A percentile compares a stretch with the other conserved stretches of the same genome.
Conservation (phyloP, 192 early-diverging fungal genomes). For the Pilaira anomala region DNA sequence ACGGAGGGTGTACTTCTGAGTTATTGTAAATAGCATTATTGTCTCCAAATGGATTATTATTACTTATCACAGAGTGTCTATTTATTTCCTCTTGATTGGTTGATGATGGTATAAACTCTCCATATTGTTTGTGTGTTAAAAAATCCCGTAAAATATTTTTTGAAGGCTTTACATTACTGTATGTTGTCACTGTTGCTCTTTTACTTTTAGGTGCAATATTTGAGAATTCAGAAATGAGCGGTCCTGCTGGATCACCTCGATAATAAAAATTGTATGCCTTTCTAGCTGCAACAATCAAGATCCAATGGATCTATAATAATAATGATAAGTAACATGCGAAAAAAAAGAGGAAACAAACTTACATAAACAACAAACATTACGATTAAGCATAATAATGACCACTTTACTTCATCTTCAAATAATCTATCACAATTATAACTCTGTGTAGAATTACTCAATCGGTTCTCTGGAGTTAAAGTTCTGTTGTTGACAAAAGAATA, state of each 20-base stretch:
- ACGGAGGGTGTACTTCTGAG: not conserved
- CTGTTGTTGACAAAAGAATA: not conserved
- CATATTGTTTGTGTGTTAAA: not conserved
- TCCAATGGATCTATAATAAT: conserved; percentile 1
- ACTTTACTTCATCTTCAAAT: conserved; percentile 17
- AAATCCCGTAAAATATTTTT: not conserved
- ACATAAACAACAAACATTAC: conserved; percentile 11
- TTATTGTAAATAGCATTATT: not conserved
- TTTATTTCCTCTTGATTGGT: not conserved
- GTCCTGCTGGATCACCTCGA: not conserved
- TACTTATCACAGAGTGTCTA: too few relatives aligned
- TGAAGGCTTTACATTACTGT: conserved; percentile 1
- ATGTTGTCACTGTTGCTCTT: not conserved
- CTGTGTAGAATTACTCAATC: not conserved
- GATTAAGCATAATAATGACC: conserved; percentile 8
- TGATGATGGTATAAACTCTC: not conserved
- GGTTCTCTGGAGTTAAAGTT: not conserved
- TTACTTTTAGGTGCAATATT: conserved; percentile 9
- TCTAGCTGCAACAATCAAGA: not conserved
- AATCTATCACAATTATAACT: conserved; percentile 18
- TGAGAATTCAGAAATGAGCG: not conserved
- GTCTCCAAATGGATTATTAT: conserved; percentile 1
- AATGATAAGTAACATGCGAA: not conserved
- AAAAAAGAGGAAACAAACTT: not conserved
- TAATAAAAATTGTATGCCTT: not conserved